Evolutionary conservation across 1,139 yeast species (phyloP), one percentile per base, ranked within the genome.

Genomic region (Trichomonascaceae sp.): DNA sequence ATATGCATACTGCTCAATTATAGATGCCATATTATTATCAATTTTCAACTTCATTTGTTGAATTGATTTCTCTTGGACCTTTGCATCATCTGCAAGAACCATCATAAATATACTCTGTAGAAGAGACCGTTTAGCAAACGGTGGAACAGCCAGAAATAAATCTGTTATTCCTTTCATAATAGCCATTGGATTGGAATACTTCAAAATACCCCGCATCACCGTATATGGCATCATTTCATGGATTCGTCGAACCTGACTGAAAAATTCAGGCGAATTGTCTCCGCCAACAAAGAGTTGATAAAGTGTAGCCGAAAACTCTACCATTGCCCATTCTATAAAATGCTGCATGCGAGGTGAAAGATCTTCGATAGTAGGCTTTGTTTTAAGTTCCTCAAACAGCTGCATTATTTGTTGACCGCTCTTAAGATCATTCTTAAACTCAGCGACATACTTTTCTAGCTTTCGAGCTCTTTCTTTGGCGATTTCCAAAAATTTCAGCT

Each of bases 161-260:
- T 89, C 96, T 36, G 90, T 77, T 63, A 90, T 56, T 24, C 86
- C 82, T 55, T 90, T 85, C 72, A 88, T 81, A 43, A 91, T 83
- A 51, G 86, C 81, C 70, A 89, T 82, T 2, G 98, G 98, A 65
- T 91, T 91, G 1, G 97, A 87, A 60, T 84, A 83, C 62, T 82
- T 78, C 60, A 91, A 70, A 36, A 91, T 84, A 17, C 88, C 88
- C 51, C 84, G 83, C 68, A 90, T 80, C 49, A 90, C 66, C 1
- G 79, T 73, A 66, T 90, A 90, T 0, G 97, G 98, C 71, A 90
- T 81, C 57, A 87, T 66, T 38, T 77, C 71, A 69, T 91, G 96
- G 50, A 91, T 72, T 57, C 83, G 80, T 57, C 80, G 80, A 32
- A 87, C 74, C 64, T 87, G 89, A 7, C 79, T 76, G 60, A 85